These are phyloP conservation scores for Xanthoconium separans DNA, from an alignment of 1,284 basidiomycete species.

Conservation along the genomic window DNA sequence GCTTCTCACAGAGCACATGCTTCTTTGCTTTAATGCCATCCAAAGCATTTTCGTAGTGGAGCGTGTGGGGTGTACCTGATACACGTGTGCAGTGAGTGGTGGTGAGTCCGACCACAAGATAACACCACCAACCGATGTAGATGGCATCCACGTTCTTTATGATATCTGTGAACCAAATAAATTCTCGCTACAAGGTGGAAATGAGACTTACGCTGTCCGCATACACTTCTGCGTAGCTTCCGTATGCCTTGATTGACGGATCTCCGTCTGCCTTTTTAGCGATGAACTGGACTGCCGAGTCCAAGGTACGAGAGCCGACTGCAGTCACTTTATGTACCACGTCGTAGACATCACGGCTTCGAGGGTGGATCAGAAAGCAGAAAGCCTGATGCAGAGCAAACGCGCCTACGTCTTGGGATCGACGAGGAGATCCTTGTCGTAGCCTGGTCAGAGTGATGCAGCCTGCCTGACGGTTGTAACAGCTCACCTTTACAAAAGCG, in stretches of 20 bases:
- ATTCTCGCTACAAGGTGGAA: background rate
- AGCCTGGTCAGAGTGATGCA: conserved; percentile 5
- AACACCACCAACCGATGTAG: conserved; percentile 64
- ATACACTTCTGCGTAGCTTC: conserved; percentile 77
- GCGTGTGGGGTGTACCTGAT: conserved; percentile 81
- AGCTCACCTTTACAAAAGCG: conserved; percentile 43
- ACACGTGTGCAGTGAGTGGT: conserved; percentile 3
- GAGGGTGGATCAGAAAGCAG: background rate
- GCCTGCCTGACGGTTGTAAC: background rate
- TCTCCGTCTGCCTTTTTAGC: conserved; percentile 48
- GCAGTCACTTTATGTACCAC: conserved; percentile 76
- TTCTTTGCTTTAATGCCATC: conserved; percentile 80
- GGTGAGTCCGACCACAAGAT: background rate
- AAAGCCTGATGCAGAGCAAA: background rate
- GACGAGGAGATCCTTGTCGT: conserved; percentile 43
- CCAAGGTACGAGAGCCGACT: conserved; percentile 74
- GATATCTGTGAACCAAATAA: conserved; percentile 7
- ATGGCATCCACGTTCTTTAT: conserved; percentile 72
- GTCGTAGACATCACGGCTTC: conserved; percentile 69
- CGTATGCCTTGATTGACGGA: conserved; percentile 64
- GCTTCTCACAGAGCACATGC: conserved; percentile 87
- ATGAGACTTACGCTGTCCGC: conserved; percentile 54
- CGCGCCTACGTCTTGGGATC: conserved; percentile 48
- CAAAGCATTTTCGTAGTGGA: conserved; percentile 79
- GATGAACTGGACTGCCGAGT: conserved; percentile 76